phyloP scores from a whole-genome alignment of 1,284 basidiomycete genomes.

The Phellopilus nigrolimitatus region DNA sequence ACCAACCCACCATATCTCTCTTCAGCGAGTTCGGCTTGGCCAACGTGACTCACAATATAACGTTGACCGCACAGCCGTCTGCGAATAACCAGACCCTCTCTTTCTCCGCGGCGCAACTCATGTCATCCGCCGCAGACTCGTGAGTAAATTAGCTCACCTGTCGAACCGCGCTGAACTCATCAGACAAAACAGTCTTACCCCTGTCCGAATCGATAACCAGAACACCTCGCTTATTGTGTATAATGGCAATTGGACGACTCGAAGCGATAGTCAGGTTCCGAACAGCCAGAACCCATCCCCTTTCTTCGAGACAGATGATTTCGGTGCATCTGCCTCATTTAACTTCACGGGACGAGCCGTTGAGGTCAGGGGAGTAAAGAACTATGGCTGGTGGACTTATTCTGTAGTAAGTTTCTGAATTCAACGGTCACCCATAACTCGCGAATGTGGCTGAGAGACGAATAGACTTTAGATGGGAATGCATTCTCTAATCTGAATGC shows the following conservation, averaged over 20 bases:
- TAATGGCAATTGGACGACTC: background rate
- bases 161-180: background rate
- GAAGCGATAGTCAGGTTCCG: conserved; percentile 2
- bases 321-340: conserved; percentile 1
- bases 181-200: background rate
- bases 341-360: conserved; percentile 13
- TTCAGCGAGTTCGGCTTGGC: background rate
- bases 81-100: background rate
- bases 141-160: conserved; percentile 4
- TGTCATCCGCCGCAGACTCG: background rate
- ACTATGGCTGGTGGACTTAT: conserved; percentile 13
- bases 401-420: background rate
- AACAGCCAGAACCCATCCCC: conserved; percentile 1
- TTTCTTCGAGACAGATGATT: background rate
- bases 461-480: conserved; percentile 26
- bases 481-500: conserved; percentile 26
- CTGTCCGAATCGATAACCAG: conserved; percentile 2
- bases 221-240: conserved; percentile 7
- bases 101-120: conserved; percentile 1
- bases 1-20: background rate
- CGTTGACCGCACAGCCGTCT: background rate
- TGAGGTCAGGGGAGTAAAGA: conserved; percentile 6
- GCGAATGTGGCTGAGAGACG: background rate
- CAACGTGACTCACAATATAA: background rate
- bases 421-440: background rate